A percentile compares a stretch with the other conserved stretches of the same genome.
Conservation (phyloP, 2,329 filamentous ascomycete species). For the Botrytis medusae region DNA sequence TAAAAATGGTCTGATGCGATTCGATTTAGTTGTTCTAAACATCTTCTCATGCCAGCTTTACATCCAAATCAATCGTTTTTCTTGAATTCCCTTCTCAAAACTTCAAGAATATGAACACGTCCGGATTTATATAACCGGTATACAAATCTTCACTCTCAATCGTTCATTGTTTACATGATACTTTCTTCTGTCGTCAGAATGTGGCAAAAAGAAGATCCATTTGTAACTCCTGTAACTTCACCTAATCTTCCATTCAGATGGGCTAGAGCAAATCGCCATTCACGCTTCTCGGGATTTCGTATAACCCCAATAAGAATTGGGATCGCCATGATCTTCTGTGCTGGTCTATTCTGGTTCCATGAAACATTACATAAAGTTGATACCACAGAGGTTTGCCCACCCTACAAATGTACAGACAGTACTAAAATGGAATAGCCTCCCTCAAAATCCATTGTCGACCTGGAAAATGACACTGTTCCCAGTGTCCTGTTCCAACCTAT, state of each 20-base stretch:
- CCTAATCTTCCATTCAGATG: constrained; percentile 26
- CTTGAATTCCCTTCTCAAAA: neutral
- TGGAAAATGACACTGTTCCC: constrained; percentile 21
- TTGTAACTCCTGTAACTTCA: constrained; percentile 26
- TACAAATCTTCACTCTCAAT: neutral
- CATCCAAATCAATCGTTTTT: neutral
- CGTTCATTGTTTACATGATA: neutral
- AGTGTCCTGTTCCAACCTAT: constrained; percentile 28
- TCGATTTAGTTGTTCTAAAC: too few species aligned
- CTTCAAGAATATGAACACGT: neutral
- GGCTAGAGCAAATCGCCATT: constrained; percentile 27
- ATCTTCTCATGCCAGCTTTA: neutral
- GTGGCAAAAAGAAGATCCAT: constrained; percentile 34
- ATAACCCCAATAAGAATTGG: constrained; percentile 26
- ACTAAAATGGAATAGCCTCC: neutral
- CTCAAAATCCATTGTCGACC: neutral
- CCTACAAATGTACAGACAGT: neutral
- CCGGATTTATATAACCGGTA: too few species aligned
- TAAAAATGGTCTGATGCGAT: neutral
- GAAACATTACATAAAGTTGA: neutral
- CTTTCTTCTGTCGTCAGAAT: constrained; percentile 18
- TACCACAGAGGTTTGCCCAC: neutral
- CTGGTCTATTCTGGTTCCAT: constrained; percentile 22
- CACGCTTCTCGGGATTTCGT: constrained; percentile 29
- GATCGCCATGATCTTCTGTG: constrained; percentile 23